Evolutionary conservation across 331 rosid genomes (phyloP).

Genomic region (Dryas integrifolia): DNA sequence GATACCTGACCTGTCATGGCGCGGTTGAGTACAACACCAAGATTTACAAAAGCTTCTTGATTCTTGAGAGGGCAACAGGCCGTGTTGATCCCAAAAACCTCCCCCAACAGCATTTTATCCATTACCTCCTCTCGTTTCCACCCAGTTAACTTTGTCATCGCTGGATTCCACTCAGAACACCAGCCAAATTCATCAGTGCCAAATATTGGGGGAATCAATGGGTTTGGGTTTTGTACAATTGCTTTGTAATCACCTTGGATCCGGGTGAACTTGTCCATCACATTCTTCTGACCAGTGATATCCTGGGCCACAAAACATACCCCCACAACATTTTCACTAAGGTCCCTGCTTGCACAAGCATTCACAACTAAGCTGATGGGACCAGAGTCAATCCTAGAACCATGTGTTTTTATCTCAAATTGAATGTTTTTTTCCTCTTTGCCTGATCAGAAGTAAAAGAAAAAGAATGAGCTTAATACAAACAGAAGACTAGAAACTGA

Average conservation of each 20-base stretch:
- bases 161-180: conserved; percentile 96
- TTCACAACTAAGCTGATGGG: conserved; percentile 83
- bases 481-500: background rate
- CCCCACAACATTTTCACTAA: conserved; percentile 77
- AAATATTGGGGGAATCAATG: conserved; percentile 88
- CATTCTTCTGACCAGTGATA: conserved; percentile 88
- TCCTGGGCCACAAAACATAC: conserved; percentile 98
- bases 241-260: conserved; percentile 97
- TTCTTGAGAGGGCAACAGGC: conserved; percentile 82
- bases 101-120: conserved; percentile 92
- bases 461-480: conserved; percentile 24
- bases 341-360: conserved; percentile 89
- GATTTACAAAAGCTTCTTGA: conserved; percentile 84
- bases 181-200: conserved; percentile 94
- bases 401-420: conserved; percentile 83
- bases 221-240: conserved; percentile 84
- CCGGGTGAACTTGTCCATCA: conserved; percentile 96
- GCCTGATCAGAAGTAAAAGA: conserved; percentile 46
- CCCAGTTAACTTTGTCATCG: conserved; percentile 81
- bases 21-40: conserved; percentile 72
- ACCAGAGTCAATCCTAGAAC: conserved; percentile 54
- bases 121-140: conserved; percentile 83
- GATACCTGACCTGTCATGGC: conserved; percentile 78
- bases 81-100: conserved; percentile 70
- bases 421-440: conserved; percentile 83